These are phyloP conservation scores for Pythium sp. DNA, from an alignment of 352 stramenopile species.

Conservation along the genomic window DNA sequence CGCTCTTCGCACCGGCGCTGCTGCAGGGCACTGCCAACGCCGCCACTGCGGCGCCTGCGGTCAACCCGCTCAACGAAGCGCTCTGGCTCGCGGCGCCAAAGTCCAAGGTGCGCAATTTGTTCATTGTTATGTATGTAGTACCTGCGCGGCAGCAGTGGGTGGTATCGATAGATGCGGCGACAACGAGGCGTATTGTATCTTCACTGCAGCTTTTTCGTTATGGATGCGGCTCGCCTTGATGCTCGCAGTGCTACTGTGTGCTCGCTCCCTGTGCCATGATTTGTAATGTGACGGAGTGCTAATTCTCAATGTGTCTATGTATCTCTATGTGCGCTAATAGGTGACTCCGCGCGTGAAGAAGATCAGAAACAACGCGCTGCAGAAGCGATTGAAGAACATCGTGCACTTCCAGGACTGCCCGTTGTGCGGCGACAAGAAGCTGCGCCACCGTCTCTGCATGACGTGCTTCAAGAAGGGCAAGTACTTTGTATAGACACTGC, in stretches of 20 bases:
- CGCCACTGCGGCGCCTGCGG: slow-evolving; percentile 26
- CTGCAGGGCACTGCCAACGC: slow-evolving; percentile 31
- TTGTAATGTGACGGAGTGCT: neutral
- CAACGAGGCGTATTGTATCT: neutral
- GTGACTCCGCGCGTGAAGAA: slow-evolving; percentile 85
- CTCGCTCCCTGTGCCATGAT: neutral
- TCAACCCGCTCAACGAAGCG: slow-evolving; percentile 61
- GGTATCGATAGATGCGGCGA: neutral
- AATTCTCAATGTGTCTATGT: neutral
- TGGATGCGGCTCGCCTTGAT: neutral
- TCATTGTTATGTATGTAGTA: neutral
- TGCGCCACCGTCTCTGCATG: slow-evolving; percentile 88
- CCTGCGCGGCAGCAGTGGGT: neutral
- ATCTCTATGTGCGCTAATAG: slow-evolving; percentile 24
- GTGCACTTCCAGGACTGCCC: slow-evolving; percentile 87
- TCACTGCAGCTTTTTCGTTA: no score
- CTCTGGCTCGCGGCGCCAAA: slow-evolving; percentile 85
- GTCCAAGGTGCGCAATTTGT: slow-evolving; percentile 64
- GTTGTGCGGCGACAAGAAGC: slow-evolving; percentile 84
- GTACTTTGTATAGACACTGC: slow-evolving; percentile 75
- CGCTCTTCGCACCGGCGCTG: slow-evolving; percentile 30
- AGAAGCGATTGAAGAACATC: slow-evolving; percentile 89
- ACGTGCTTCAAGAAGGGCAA: slow-evolving; percentile 91
- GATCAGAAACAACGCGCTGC: slow-evolving; percentile 86
- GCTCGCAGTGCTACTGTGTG: neutral